phyloP scores from a whole-genome alignment of 495 filamentous ascomycete species.

The Penicillium atrosanguineum region DNA sequence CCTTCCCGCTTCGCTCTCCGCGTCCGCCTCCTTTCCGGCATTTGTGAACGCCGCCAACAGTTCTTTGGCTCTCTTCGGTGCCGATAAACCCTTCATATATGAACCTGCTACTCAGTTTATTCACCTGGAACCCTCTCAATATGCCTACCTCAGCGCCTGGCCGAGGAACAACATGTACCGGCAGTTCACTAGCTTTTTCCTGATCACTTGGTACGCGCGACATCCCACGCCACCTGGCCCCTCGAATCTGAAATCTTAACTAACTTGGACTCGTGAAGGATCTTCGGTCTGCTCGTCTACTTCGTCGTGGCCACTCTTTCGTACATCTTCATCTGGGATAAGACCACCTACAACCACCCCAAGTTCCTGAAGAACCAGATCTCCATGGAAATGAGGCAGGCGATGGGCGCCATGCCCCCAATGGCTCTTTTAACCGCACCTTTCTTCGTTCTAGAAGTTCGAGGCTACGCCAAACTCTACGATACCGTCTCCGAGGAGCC shows the following conservation, averaged over 20 bases:
- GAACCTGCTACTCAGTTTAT: constrained; percentile 72
- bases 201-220: constrained; percentile 76
- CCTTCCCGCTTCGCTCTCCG: constrained; percentile 59
- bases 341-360: constrained; percentile 82
- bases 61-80: constrained; percentile 41
- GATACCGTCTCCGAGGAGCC: constrained; percentile 69
- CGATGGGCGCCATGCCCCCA: constrained; percentile 68
- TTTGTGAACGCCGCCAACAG: constrained; percentile 41
- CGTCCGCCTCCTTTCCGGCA: constrained; percentile 43
- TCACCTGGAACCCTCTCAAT: constrained; percentile 65
- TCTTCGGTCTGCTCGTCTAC: constrained; percentile 82
- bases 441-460: constrained; percentile 80
- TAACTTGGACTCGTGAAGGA: constrained; percentile 44
- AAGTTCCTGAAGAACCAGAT: constrained; percentile 97
- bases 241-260: not conserved
- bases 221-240: not conserved
- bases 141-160: constrained; percentile 81
- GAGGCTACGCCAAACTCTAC: constrained; percentile 86
- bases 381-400: constrained; percentile 77
- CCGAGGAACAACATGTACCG: constrained; percentile 76
- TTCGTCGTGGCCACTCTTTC: constrained; percentile 80
- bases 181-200: constrained; percentile 71
- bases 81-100: constrained; percentile 55
- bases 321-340: constrained; percentile 92
- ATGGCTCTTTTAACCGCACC: constrained; percentile 84